These are phyloP conservation scores for Moesziomyces aphidis DNA, from an alignment of 1,284 basidiomycete genomes.

Conservation along the genomic window DNA sequence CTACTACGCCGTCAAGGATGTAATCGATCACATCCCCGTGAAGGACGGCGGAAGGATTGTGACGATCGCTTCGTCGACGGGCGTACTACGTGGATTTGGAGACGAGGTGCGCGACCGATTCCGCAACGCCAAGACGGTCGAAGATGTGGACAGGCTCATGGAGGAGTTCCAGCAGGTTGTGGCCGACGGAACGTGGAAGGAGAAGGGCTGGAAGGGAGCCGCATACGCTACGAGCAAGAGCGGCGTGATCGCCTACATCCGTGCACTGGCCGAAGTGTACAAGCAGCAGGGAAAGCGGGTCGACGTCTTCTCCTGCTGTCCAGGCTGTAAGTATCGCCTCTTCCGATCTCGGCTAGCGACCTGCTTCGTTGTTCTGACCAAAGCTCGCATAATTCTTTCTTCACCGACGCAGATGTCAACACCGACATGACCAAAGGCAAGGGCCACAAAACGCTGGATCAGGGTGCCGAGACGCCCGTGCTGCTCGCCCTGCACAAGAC, in stretches of 20 bases:
- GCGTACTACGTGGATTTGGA: constrained; percentile 51
- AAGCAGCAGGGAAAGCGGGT: constrained; percentile 35
- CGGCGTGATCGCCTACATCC: constrained; percentile 54
- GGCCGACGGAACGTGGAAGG: constrained; percentile 44
- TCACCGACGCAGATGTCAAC: constrained; percentile 44
- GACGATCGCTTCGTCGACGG: constrained; percentile 56
- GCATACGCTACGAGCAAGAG: constrained; percentile 62
- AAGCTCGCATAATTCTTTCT: neutral
- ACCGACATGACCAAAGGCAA: constrained; percentile 61
- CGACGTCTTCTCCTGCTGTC: constrained; percentile 59
- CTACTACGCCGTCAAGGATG: constrained; percentile 57
- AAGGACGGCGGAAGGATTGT: constrained; percentile 52
- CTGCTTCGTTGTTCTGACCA: constrained; percentile 2
- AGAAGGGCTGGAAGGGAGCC: constrained; percentile 63
- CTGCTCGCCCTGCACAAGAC: constrained; percentile 52
- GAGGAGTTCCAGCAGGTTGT: constrained; percentile 54
- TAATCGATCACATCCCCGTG: constrained; percentile 49
- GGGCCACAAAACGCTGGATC: constrained; percentile 57
- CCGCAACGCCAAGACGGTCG: constrained; percentile 24
- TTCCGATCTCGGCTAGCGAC: too few species aligned
- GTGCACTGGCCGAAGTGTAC: constrained; percentile 51
- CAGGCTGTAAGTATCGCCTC: constrained; percentile 49
- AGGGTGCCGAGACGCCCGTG: constrained; percentile 65
- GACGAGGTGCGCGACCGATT: constrained; percentile 47
- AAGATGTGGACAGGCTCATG: constrained; percentile 51